Evolutionary conservation across 2,329 filamentous ascomycete species (phyloP), one percentile per base, ranked within the genome.

Genomic region (Ceratocystis cubensis): DNA sequence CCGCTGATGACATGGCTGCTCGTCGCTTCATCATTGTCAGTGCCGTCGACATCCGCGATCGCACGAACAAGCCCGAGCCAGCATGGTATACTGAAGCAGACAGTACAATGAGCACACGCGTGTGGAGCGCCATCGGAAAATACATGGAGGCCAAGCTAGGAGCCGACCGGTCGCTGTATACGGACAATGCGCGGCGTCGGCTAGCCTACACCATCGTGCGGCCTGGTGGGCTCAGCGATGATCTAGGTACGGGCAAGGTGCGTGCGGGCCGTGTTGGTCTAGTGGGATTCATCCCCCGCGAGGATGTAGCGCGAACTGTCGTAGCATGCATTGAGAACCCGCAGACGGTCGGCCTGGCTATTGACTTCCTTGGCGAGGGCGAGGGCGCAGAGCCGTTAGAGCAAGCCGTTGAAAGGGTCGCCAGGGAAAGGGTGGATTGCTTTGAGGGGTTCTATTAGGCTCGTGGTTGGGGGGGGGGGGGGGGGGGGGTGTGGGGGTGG

Each of bases 191-290:
- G 59, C 44, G 62, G 33, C 56, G 59, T 22, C 22, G 28, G 15
- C 70, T 80, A 64, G 74, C 77, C 30, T 80, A 78, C 71, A 80
- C 78, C 7, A 79, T 79, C 66, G 73, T 80, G 63, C 69, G 78
- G 44, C 77, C 78, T 0, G 76, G 76, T 2, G 72, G 73, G 5
- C 70, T 80, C 62, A 74, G 69, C n/a, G 73, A 78, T 28, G 75
- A 76, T 1, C 70, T 72, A 1, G 74, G 71, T 3, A 75, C 70
- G 22, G 78, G 77, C 4, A 76, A 70, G 45, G 73, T 80, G 4
- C 73, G 70, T 6, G 75, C 79, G 0, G 79, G 79, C 2, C 76
- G 75, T 70, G 75, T 78, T 10, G 75, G 76, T 61, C 64, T 78
- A 20, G 70, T 69, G 1, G 70, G 71, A 0, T 75, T 70, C 64